Evolutionary conservation across 164 flowering plant genomes (phyloP), one percentile per base, ranked within the genome.

Genomic region (Nymphaea thermarum): DNA sequence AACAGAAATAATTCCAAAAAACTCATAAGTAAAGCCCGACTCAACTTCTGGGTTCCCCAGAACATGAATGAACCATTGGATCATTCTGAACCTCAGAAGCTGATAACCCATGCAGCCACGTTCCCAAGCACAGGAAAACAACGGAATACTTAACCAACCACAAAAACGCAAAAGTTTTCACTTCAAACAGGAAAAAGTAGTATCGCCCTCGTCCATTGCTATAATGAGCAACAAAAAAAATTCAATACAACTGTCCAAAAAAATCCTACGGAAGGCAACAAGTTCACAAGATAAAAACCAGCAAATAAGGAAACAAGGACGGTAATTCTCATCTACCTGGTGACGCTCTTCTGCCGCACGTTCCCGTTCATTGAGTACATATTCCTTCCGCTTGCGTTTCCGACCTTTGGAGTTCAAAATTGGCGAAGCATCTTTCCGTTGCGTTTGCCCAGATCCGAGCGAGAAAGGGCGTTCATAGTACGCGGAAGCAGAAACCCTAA

Each of bases 391-490:
- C 63, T 80, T 87, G 4, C 91, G 82, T 67, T 88, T 87, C 57
- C 66, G 18, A 15, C 80, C 44, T 43, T 45, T 71, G 14, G 68
- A 43, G 7, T 25, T 25, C 36, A 25, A 25, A 25, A 25, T 25
- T 25, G 36, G 36, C 36, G 36, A 25, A 25, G 36, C 36, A 25
- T 25, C 36, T 25, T 25, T 41, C 44, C 18, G 12, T 63, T 11
- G 4, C 15, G 64, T 77, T 59, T 65, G 53, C 65, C 60, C 57
- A 62, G 43, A 69, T 16, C 66, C 60, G 61, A 3, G 47, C 62
- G 76, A 43, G 77, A 87, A 85, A 77, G 82, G 86, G n/a, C 99
- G 97, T 44, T 88, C 77, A 80, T 94, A 94, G 77, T 94, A 94
- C 2, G 77, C 65, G 15, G 89, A 78, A 14, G 90, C 83, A 61